These are phyloP conservation scores for Malus hybrid DNA, from an alignment of 331 rosid species.

Conservation along the genomic window DNA sequence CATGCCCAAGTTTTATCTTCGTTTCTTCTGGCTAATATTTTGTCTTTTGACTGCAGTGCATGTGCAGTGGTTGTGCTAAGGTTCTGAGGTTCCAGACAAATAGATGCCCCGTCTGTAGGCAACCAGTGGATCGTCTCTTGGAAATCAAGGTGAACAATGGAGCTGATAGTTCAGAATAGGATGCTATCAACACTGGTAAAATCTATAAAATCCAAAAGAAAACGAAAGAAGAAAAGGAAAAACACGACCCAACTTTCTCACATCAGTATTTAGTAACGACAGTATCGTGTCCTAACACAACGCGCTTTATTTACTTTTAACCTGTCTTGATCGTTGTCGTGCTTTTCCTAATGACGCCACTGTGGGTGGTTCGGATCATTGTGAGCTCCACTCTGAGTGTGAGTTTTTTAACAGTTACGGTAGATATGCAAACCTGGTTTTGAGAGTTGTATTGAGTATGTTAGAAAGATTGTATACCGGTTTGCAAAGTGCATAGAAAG, in stretches of 20 bases:
- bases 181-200: neutral
- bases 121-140: slow-evolving; percentile 40
- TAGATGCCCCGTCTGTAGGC: slow-evolving; percentile 46
- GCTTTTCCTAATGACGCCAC: neutral
- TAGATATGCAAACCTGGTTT: too few species aligned
- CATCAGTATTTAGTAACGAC: neutral
- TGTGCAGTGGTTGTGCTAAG: slow-evolving; percentile 50
- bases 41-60: slow-evolving; percentile 30
- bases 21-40: slow-evolving; percentile 8
- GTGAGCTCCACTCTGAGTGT: too few species aligned
- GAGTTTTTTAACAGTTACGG: too few species aligned
- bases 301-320: neutral
- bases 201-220: neutral
- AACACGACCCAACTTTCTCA: neutral
- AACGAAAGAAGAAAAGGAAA: neutral
- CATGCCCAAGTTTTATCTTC: neutral
- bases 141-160: slow-evolving; percentile 37
- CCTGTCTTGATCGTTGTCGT: neutral
- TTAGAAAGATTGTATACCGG: too few species aligned
- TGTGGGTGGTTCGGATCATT: neutral
- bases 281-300: neutral
- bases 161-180: slow-evolving; percentile 3
- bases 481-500: too few species aligned
- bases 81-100: slow-evolving; percentile 33
- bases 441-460: neutral